Evolutionary conservation across 1,284 basidiomycete species (phyloP).

Genomic region (Ustilago curta): DNA sequence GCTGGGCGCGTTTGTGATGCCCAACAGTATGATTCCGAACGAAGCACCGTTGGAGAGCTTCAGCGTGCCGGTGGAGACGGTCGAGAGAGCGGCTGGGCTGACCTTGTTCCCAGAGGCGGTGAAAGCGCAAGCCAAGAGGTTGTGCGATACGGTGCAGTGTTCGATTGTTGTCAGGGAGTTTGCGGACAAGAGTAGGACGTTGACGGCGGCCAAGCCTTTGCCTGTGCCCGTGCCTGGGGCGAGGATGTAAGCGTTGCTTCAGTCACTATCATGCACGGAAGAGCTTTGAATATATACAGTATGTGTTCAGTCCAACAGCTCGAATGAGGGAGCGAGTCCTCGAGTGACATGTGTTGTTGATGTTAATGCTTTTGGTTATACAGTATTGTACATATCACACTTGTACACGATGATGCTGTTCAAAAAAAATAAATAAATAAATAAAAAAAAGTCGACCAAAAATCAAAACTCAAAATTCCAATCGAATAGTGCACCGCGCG

Average conservation of each 20-base stretch:
- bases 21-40: constrained; percentile 68
- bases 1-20: constrained; percentile 66
- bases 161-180: constrained; percentile 65
- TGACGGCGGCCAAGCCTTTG: constrained; percentile 29
- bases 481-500: too few relatives aligned
- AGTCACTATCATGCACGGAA: too few relatives aligned
- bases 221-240: constrained; percentile 9
- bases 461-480: neutral
- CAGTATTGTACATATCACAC: too few relatives aligned
- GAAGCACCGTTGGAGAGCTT: constrained; percentile 62
- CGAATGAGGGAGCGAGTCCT: too few relatives aligned
- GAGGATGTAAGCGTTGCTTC: constrained; percentile 12
- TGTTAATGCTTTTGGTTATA: too few relatives aligned
- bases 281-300: neutral
- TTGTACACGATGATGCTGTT: too few relatives aligned
- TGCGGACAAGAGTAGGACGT: constrained; percentile 41
- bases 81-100: constrained; percentile 91
- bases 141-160: constrained; percentile 75
- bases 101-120: constrained; percentile 86
- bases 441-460: constrained; percentile 2
- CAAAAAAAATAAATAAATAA: neutral
- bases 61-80: constrained; percentile 78
- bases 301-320: too few relatives aligned
- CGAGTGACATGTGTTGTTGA: neutral
- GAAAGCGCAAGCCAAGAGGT: constrained; percentile 83